Conservation (phyloP, 2,329 filamentous ascomycete genomes). For the Furcasterigmium furcatum region DNA sequence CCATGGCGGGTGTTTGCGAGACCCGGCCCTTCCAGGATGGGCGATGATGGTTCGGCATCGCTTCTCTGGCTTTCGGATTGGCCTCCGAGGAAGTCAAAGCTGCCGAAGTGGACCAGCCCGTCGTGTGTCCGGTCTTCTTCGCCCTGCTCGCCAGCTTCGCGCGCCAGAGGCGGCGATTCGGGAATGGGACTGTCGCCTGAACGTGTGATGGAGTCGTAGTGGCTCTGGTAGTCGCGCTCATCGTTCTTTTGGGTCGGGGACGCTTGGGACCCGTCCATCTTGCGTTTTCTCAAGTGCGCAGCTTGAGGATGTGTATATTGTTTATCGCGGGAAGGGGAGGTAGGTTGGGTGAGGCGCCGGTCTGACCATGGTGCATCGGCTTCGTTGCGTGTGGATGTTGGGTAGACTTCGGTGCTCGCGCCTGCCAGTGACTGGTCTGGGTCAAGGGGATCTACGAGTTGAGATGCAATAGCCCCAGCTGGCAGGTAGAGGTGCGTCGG, state of each 20-base stretch:
- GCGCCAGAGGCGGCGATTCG: neutral
- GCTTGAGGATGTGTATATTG: neutral
- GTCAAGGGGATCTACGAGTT: too few species aligned
- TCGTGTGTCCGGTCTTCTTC: constrained; percentile 29
- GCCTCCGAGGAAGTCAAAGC: constrained; percentile 21
- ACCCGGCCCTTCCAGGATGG: constrained; percentile 23
- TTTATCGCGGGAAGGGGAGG: neutral
- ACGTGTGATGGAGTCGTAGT: constrained; percentile 20
- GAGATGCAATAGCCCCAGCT: too few species aligned
- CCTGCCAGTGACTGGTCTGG: too few species aligned
- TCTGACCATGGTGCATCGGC: neutral
- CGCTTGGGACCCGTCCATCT: constrained; percentile 45
- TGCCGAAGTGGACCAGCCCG: constrained; percentile 43
- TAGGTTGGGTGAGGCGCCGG: neutral
- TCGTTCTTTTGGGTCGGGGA: constrained; percentile 56
- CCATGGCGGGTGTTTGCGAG: constrained; percentile 32
- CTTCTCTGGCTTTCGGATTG: neutral
- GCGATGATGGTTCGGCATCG: constrained; percentile 26
- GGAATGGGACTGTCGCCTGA: constrained; percentile 12
- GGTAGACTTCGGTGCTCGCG: too few species aligned
- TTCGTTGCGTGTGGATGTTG: neutral
- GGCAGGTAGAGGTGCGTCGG: too few species aligned
- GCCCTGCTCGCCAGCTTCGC: constrained; percentile 6
- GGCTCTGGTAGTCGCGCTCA: constrained; percentile 47
- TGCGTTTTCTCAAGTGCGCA: constrained; percentile 16